phyloP scores from a whole-genome alignment of 768 basidiomycete species.

The Pholiota microspora region DNA sequence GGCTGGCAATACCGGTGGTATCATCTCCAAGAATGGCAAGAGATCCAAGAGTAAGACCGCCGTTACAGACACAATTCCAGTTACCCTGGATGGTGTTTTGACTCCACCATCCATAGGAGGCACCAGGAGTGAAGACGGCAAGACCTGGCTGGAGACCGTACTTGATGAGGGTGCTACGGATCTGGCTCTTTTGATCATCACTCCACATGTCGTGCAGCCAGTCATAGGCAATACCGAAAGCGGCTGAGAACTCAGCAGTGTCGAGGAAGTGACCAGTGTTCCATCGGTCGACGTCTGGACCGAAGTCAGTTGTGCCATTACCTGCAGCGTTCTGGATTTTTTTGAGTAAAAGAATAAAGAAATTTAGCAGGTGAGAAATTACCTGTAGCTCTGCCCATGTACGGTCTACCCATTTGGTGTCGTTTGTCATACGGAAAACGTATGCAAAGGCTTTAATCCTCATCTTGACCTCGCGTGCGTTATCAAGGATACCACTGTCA shows the following conservation, averaged over 20 bases:
- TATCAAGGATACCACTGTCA: constrained; percentile 88
- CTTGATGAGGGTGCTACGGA: constrained; percentile 70
- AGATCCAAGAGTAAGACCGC: constrained; percentile 83
- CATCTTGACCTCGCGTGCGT: constrained; percentile 85
- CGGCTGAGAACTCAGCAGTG: constrained; percentile 83
- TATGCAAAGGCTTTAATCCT: constrained; percentile 92
- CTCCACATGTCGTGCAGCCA: constrained; percentile 91
- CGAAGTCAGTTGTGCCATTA: constrained; percentile 64
- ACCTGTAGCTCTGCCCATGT: constrained; percentile 83
- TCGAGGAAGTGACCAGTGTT: constrained; percentile 92
- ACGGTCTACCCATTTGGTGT: constrained; percentile 89
- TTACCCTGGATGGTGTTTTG: constrained; percentile 67
- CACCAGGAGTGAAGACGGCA: constrained; percentile 40
- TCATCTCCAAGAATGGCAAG: constrained; percentile 90
- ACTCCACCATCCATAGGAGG: constrained; percentile 77
- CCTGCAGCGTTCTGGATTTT: constrained; percentile 79
- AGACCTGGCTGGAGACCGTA: constrained; percentile 76
- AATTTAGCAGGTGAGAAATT: not conserved
- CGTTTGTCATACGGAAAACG: constrained; percentile 86
- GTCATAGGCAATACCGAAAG: constrained; percentile 92
- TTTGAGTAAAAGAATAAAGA: constrained; percentile 1
- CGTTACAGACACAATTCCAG: constrained; percentile 98
- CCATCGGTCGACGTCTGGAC: constrained; percentile 70
- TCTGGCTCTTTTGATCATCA: constrained; percentile 62
- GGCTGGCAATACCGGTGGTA: constrained; percentile 64